Conservation (phyloP, 2,329 filamentous ascomycete genomes). For the Fusarium sp. region DNA sequence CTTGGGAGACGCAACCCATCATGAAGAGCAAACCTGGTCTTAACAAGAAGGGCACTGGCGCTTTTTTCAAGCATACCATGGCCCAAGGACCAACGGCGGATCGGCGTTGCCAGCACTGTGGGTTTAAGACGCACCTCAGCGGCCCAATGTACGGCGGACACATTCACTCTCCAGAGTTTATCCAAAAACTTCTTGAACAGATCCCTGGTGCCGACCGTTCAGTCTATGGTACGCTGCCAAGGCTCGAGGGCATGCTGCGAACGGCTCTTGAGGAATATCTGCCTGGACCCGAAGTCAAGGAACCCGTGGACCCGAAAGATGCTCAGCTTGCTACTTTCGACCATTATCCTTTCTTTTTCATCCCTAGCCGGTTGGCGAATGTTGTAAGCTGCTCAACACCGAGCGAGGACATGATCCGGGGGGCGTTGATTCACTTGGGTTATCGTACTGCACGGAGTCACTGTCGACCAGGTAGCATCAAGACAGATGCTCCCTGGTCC, state of each 20-base stretch:
- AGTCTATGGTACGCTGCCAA: slow-evolving; percentile 83
- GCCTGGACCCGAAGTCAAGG: slow-evolving; percentile 55
- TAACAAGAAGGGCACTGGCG: slow-evolving; percentile 79
- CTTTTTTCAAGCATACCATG: slow-evolving; percentile 85
- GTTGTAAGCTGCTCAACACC: slow-evolving; percentile 86
- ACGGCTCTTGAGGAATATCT: slow-evolving; percentile 85
- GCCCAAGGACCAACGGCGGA: slow-evolving; percentile 79
- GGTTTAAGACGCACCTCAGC: slow-evolving; percentile 86
- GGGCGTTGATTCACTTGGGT: slow-evolving; percentile 85
- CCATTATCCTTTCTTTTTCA: slow-evolving; percentile 88
- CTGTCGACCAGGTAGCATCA: slow-evolving; percentile 89
- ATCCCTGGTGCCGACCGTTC: slow-evolving; percentile 77
- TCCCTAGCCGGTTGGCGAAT: slow-evolving; percentile 81
- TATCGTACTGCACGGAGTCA: slow-evolving; percentile 90
- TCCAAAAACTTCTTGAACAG: slow-evolving; percentile 82
- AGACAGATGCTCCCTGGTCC: slow-evolving; percentile 92
- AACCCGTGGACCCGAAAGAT: slow-evolving; percentile 58
- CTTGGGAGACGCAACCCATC: slow-evolving; percentile 88
- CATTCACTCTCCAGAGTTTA: slow-evolving; percentile 87
- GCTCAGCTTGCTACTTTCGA: slow-evolving; percentile 77
- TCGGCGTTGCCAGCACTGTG: slow-evolving; percentile 85
- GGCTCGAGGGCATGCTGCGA: slow-evolving; percentile 92
- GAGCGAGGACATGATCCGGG: slow-evolving; percentile 83
- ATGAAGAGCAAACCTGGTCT: slow-evolving; percentile 76
- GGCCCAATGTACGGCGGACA: slow-evolving; percentile 97